Evolutionary conservation across 2,329 filamentous ascomycete genomes (phyloP).

Genomic region (Teratosphaeria destructans): DNA sequence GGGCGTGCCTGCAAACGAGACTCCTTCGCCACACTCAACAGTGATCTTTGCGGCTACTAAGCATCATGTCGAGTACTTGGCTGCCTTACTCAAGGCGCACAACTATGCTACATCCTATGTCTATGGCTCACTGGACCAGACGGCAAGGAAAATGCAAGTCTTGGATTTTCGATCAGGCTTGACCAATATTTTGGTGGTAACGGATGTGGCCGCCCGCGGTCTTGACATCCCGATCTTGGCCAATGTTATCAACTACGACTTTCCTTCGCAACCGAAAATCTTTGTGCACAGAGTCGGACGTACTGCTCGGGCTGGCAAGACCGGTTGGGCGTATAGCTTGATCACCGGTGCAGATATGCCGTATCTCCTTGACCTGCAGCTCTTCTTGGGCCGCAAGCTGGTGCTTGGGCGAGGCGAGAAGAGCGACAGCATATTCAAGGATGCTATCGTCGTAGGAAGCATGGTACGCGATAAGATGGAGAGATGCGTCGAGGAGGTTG

Average conservation of each 20-base stretch:
- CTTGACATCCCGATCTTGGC: slow-evolving; percentile 94
- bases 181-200: slow-evolving; percentile 87
- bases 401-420: slow-evolving; percentile 58
- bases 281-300: slow-evolving; percentile 94
- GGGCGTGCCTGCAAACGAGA: slow-evolving; percentile 48
- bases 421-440: slow-evolving; percentile 57
- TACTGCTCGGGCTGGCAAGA: slow-evolving; percentile 84
- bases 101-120: slow-evolving; percentile 89
- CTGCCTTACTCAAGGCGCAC: slow-evolving; percentile 63
- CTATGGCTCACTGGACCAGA: slow-evolving; percentile 90
- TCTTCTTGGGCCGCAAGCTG: slow-evolving; percentile 81
- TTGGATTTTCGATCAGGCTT: slow-evolving; percentile 77
- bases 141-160: slow-evolving; percentile 82
- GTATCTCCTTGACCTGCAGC: slow-evolving; percentile 84
- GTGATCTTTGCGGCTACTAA: slow-evolving; percentile 94
- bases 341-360: slow-evolving; percentile 80
- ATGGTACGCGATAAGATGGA: slow-evolving; percentile 65
- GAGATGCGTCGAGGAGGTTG: slow-evolving; percentile 69
- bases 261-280: slow-evolving; percentile 90
- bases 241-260: slow-evolving; percentile 98
- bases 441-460: slow-evolving; percentile 74
- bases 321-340: slow-evolving; percentile 91
- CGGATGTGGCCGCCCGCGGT: slow-evolving; percentile 90
- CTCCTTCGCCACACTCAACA: slow-evolving; percentile 80
- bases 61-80: slow-evolving; percentile 91